Evolutionary conservation across 2,329 filamentous ascomycete genomes (phyloP), one percentile per base, ranked within the genome.

Genomic region (Setomelanomma holmii): DNA sequence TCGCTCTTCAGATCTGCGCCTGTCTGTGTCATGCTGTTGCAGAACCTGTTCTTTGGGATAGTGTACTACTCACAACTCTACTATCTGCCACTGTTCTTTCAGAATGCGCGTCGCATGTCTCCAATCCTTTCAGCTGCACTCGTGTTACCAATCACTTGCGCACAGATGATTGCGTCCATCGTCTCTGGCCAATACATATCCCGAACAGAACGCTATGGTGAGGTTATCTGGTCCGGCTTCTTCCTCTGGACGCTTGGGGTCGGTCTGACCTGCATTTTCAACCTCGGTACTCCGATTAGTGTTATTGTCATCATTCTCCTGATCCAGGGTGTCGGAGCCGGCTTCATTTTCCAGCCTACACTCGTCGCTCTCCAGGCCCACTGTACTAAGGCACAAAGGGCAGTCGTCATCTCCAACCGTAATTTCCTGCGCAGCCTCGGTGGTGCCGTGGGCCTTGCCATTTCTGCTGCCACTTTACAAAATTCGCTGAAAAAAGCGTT

Each of bases 351-450:
- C 55, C 81, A 83, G 52, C 80, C 81, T 2, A 79, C 78, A 0
- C 74, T 87, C 0, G 78, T 86, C 4, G 85, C 84, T 3, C 67
- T 84, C 12, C 84, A 86, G 64, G 82, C 84, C 0, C 65, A 69
- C 33, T 62, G 60, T 19, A 75, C 78, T 1, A 84, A 84, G 63
- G 72, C 79, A 0, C 81, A 87, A 38, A 79, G 86, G 17, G 86
- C 86, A 1, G 82, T 88, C 1, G 80, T 86, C 17, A 87, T 86
- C 30, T 84, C 83, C 2, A 81, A 82, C 45, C 78, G 86, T 1
- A 88, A 88, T 59, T 88, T 88, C 64, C 78, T 87, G 53, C 80
- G 86, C 6, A 82, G 80, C 40, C 73, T 84, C 3, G 85, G 86
- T 8, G 85, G 84, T 20, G 77, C 84, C 1, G 76, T 80, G 12